Percentiles rank a stretch among this genome's conserved stretches.
Evolutionary conservation across 345 rosid species (phyloP).

Genomic region (Brassica incana): DNA sequence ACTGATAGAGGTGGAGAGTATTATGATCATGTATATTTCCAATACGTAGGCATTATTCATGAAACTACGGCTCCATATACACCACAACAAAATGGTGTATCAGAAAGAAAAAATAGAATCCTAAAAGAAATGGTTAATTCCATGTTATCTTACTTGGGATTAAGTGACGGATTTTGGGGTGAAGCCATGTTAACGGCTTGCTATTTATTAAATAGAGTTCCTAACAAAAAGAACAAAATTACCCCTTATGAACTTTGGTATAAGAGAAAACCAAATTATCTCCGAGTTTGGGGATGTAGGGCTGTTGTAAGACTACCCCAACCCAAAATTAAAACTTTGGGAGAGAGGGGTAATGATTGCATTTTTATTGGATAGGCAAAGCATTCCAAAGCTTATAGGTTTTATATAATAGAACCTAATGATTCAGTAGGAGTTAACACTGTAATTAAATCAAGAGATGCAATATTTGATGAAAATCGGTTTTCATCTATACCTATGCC

Average conservation of each 20-base stretch:
- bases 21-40: not conserved
- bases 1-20: too few species aligned
- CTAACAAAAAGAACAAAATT: not conserved
- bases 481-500: not conserved
- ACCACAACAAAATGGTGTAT: not conserved
- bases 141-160: not conserved
- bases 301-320: not conserved
- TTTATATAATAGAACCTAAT: conserved; percentile 1
- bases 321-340: conserved; percentile 13
- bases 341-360: not conserved
- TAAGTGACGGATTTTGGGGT: conserved; percentile 2
- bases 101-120: not conserved
- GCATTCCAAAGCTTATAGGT: conserved; percentile 10
- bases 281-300: not conserved
- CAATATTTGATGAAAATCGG: conserved; percentile 3
- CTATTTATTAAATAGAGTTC: not conserved
- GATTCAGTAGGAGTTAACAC: conserved; percentile 6
- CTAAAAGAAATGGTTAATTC: conserved; percentile 4
- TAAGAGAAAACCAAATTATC: not conserved
- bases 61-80: not conserved
- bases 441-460: conserved; percentile 8
- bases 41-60: not conserved
- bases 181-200: conserved; percentile 4
- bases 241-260: conserved; percentile 11
- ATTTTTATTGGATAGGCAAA: not conserved